These are phyloP conservation scores for Trifolium subterraneum DNA, from an alignment of 306 rosid genomes.

Conservation along the genomic window DNA sequence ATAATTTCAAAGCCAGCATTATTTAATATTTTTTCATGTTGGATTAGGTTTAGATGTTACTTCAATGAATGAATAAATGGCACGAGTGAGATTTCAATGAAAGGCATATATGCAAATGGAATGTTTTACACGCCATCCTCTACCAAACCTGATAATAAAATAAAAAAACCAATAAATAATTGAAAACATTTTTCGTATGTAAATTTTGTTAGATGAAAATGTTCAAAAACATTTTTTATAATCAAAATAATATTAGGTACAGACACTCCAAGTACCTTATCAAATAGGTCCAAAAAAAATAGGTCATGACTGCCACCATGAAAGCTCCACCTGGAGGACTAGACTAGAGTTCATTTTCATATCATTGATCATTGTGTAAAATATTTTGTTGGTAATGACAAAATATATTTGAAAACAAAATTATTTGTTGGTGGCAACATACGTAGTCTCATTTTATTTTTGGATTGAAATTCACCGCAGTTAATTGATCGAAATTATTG, in stretches of 20 bases:
- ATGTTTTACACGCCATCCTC: constrained; percentile 36
- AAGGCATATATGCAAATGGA: not conserved
- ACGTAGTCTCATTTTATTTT: too few species aligned
- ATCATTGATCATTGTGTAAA: not conserved
- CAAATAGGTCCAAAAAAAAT: too few species aligned
- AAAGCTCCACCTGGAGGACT: too few species aligned
- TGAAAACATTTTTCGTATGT: not conserved
- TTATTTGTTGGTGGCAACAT: too few species aligned
- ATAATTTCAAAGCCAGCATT: not conserved
- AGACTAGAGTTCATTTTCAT: too few species aligned
- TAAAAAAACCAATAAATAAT: not conserved
- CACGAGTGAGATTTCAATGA: not conserved
- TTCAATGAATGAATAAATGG: constrained; percentile 14
- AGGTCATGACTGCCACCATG: too few species aligned
- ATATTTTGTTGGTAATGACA: not conserved
- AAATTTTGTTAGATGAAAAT: constrained; percentile 30
- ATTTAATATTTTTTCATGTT: not conserved
- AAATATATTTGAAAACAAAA: too few species aligned
- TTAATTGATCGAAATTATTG: too few species aligned
- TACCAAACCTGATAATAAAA: constrained; percentile 25
- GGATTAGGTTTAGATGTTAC: constrained; percentile 31
- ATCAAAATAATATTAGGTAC: not conserved
- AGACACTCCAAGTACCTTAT: not conserved
- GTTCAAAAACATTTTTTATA: not conserved
- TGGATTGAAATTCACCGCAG: too few species aligned